Conservation (phyloP, 2,329 filamentous ascomycete genomes). For the Lecanicillium sp. region DNA sequence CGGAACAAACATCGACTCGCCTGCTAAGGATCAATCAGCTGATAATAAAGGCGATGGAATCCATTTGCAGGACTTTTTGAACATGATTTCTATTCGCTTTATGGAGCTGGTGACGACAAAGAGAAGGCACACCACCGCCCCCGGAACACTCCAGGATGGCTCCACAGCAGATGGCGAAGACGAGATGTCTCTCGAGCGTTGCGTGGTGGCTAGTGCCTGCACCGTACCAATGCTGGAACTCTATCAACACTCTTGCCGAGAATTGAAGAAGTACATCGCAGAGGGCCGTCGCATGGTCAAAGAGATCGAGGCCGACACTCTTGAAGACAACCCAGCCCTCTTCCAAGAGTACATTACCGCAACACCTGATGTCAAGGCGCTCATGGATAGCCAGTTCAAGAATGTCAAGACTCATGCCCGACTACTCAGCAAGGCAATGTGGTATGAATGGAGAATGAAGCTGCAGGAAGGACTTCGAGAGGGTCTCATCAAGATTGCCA, state of each 20-base stretch:
- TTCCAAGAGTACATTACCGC: constrained; percentile 90
- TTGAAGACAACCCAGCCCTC: constrained; percentile 82
- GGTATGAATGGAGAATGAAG: constrained; percentile 97
- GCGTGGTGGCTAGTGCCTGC: constrained; percentile 82
- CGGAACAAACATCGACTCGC: constrained; percentile 39
- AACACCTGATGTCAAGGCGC: constrained; percentile 69
- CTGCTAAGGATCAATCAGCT: constrained; percentile 34
- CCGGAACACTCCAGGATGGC: constrained; percentile 40
- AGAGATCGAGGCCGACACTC: constrained; percentile 83
- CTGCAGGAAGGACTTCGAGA: constrained; percentile 75
- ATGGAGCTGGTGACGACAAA: constrained; percentile 99
- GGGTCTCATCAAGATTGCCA: constrained; percentile 67
- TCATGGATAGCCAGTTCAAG: constrained; percentile 97
- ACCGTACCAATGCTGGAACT: constrained; percentile 89
- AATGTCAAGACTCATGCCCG: constrained; percentile 93
- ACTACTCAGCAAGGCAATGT: constrained; percentile 87
- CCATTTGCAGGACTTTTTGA: constrained; percentile 85
- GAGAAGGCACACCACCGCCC: constrained; percentile 73
- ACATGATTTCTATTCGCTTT: constrained; percentile 94
- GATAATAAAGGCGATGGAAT: constrained; percentile 54
- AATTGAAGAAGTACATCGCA: constrained; percentile 94
- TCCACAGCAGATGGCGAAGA: constrained; percentile 38
- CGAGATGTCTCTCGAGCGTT: constrained; percentile 61
- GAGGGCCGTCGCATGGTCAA: constrained; percentile 85
- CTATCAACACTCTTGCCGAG: constrained; percentile 91